Evolutionary conservation across 176 grass and related monocot species (phyloP).

Genomic region (Canna indica): DNA sequence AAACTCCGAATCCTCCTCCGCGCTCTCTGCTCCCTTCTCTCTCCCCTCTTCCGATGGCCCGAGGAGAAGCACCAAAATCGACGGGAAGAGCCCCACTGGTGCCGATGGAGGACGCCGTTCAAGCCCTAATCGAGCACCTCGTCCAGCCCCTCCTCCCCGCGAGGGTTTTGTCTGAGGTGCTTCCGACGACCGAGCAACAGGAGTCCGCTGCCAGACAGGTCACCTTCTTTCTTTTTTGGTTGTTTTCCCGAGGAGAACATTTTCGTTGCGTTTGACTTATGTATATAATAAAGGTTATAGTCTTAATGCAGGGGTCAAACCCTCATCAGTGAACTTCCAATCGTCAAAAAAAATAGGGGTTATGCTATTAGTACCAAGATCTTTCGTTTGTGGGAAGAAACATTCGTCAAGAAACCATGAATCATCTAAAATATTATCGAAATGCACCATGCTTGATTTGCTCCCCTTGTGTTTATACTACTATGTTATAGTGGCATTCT

Average conservation of each 20-base stretch:
- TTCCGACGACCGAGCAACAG: conserved; percentile 19
- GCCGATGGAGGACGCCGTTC: conserved; percentile 51
- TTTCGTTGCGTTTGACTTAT: not conserved
- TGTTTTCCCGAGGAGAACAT: not conserved
- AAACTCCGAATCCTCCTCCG: too few relatives aligned
- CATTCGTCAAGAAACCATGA: too few relatives aligned
- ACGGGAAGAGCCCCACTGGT: conserved; percentile 1
- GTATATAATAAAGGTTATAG: not conserved
- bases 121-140: conserved; percentile 47
- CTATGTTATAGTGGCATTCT: not conserved
- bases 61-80: not conserved
- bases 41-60: not conserved
- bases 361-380: too few relatives aligned
- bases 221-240: not conserved
- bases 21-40: not conserved
- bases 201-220: conserved; percentile 43
- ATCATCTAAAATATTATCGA: too few relatives aligned
- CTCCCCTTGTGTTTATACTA: not conserved
- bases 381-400: too few relatives aligned
- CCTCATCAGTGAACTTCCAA: too few relatives aligned
- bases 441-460: too few relatives aligned
- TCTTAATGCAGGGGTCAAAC: too few relatives aligned
- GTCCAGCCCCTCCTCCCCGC: conserved; percentile 34
- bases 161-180: not conserved
- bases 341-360: not conserved